These are phyloP conservation scores for Kluyveromyces lactis DNA, from an alignment of 805 yeast genomes.

Conservation along the genomic window DNA sequence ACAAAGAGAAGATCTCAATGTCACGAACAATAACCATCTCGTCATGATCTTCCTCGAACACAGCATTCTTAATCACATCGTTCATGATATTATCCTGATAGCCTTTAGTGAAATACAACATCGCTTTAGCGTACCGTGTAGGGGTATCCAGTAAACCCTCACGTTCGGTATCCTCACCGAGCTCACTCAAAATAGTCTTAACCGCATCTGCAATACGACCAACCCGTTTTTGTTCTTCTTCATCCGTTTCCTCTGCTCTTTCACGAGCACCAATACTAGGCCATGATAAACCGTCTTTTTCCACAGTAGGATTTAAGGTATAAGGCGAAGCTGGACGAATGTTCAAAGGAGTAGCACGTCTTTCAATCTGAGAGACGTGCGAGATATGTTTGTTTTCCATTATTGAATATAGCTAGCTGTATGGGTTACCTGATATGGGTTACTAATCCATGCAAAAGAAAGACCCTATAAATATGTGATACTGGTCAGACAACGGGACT, in stretches of 20 bases:
- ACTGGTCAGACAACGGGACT: no score
- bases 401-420: no score
- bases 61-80: slow-evolving; percentile 89
- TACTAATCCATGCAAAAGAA: no score
- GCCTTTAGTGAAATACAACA: slow-evolving; percentile 93
- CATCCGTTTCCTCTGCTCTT: slow-evolving; percentile 61
- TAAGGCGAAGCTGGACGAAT: slow-evolving; percentile 78
- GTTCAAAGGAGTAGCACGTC: slow-evolving; percentile 48
- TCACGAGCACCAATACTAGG: slow-evolving; percentile 79
- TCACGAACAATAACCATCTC: slow-evolving; percentile 98
- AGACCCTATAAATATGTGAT: no score
- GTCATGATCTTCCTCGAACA: slow-evolving; percentile 96
- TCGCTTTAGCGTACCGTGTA: slow-evolving; percentile 91
- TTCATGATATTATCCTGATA: slow-evolving; percentile 82
- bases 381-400: slow-evolving; percentile 11
- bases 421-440: background rate
- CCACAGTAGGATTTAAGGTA: slow-evolving; percentile 78
- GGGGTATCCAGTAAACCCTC: slow-evolving; percentile 94
- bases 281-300: slow-evolving; percentile 89
- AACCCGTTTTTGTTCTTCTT: slow-evolving; percentile 60
- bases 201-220: slow-evolving; percentile 80
- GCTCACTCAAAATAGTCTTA: slow-evolving; percentile 56
- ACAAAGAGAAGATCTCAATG: slow-evolving; percentile 82
- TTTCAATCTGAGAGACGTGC: slow-evolving; percentile 10
- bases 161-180: slow-evolving; percentile 85